phyloP scores from a whole-genome alignment of 257 asterid genomes.

The Scutellaria minor region DNA sequence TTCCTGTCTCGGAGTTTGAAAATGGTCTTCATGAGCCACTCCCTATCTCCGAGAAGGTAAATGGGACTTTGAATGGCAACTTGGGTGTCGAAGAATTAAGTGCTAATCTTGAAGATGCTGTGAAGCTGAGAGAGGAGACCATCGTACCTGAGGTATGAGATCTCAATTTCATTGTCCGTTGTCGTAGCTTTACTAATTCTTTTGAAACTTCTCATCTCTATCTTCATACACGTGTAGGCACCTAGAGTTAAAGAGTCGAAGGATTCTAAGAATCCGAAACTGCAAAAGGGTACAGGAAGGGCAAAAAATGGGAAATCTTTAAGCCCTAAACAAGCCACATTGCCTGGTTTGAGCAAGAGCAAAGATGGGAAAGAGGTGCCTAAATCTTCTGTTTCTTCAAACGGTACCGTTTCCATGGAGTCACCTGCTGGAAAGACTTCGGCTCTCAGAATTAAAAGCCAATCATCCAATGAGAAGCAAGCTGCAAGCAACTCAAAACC shows the following conservation, averaged over 20 bases:
- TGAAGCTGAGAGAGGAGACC: slow-evolving; percentile 39
- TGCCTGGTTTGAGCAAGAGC: slow-evolving; percentile 38
- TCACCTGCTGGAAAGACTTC: slow-evolving; percentile 34
- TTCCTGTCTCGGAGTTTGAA: slow-evolving; percentile 37
- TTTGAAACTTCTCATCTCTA: slow-evolving; percentile 15
- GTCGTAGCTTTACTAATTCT: neutral
- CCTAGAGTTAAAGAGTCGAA: slow-evolving; percentile 36
- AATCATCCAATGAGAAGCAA: slow-evolving; percentile 47
- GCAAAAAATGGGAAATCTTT: slow-evolving; percentile 46
- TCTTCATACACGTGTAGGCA: slow-evolving; percentile 36
- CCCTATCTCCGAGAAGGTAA: slow-evolving; percentile 36
- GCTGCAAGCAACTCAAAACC: slow-evolving; percentile 37
- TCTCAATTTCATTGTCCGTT: neutral
- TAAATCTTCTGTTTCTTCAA: slow-evolving; percentile 48
- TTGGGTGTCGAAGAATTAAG: slow-evolving; percentile 37
- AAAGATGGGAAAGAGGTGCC: slow-evolving; percentile 44
- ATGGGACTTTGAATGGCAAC: slow-evolving; percentile 42
- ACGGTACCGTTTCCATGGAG: slow-evolving; percentile 43
- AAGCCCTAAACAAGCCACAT: slow-evolving; percentile 37
- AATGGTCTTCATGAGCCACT: slow-evolving; percentile 46
- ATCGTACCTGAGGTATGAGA: slow-evolving; percentile 36
- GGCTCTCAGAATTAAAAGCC: slow-evolving; percentile 40
- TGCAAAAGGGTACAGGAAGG: slow-evolving; percentile 39
- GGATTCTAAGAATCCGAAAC: slow-evolving; percentile 42
- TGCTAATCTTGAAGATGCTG: slow-evolving; percentile 44